phyloP scores from a whole-genome alignment of 164 flowering plant genomes.

The Aristolochia californica region DNA sequence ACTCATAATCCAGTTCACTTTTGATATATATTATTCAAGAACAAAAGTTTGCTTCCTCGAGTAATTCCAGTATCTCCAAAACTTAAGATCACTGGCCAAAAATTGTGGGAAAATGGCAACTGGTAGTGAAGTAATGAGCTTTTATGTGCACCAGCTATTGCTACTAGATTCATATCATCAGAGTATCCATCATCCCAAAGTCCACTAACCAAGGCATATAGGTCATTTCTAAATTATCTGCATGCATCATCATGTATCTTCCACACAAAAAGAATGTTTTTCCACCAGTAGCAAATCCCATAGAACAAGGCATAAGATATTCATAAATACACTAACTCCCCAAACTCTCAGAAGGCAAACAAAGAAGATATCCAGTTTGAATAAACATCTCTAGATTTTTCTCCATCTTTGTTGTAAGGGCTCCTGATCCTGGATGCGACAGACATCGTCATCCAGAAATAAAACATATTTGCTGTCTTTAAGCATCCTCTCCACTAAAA shows the following conservation, averaged over 20 bases:
- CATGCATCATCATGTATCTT: conserved; percentile 99
- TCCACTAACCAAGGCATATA: conserved; percentile 62
- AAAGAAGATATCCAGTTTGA: conserved; percentile 98
- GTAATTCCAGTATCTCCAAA: conserved; percentile 95
- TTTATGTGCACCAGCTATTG: conserved; percentile 89
- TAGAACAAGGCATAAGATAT: conserved; percentile 99
- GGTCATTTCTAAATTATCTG: conserved; percentile 81
- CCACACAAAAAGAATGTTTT: conserved; percentile 95
- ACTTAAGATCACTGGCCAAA: conserved; percentile 86
- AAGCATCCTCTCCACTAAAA: conserved; percentile 84
- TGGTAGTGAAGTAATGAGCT: conserved; percentile 89
- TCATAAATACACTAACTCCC: conserved; percentile 99
- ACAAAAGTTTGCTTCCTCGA: conserved; percentile 97
- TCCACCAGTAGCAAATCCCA: conserved; percentile 99
- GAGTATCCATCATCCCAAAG: conserved; percentile 93
- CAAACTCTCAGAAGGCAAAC: conserved; percentile 92
- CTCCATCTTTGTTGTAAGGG: conserved; percentile 87
- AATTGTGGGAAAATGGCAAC: conserved; percentile 96
- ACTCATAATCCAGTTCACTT: conserved; percentile 82
- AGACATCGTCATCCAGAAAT: conserved; percentile 94
- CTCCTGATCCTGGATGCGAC: conserved; percentile 93
- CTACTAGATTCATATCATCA: conserved; percentile 99
- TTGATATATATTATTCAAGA: conserved; percentile 67
- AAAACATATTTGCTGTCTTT: conserved; percentile 86
- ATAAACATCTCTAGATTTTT: conserved; percentile 97